These are phyloP conservation scores for Podochytrium sp. DNA, from an alignment of 192 early-diverging fungal species.

Conservation along the genomic window DNA sequence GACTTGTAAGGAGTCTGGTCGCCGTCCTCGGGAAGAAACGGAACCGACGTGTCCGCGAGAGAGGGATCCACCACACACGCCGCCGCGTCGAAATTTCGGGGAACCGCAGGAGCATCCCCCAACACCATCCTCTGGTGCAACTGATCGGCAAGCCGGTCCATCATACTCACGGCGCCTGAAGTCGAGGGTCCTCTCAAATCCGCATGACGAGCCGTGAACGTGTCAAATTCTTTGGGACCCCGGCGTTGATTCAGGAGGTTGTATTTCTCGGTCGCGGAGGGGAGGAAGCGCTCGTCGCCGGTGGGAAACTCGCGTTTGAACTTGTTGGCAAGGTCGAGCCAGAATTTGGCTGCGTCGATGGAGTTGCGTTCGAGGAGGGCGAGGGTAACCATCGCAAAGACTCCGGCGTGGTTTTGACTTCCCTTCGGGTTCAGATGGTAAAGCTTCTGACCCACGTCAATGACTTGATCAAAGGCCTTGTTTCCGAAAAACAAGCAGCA, in stretches of 20 bases:
- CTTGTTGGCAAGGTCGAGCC: background rate
- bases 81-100: background rate
- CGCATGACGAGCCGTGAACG: background rate
- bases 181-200: background rate
- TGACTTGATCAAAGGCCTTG: background rate
- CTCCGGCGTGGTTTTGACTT: background rate
- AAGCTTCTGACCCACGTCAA: background rate
- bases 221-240: background rate
- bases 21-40: constrained; percentile 3
- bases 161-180: background rate
- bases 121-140: background rate
- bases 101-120: background rate
- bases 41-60: background rate
- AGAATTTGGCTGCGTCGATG: constrained; percentile 1
- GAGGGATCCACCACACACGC: background rate
- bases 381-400: background rate
- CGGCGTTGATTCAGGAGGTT: background rate
- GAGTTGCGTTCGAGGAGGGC: background rate
- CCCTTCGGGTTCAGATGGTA: background rate
- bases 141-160: background rate
- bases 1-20: background rate
- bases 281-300: background rate
- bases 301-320: background rate
- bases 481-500: background rate
- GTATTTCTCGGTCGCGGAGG: background rate